Percentiles rank a stretch among this genome's conserved stretches.
Conservation (phyloP, 768 basidiomycete species). For the Leccinum pellstonianum region DNA sequence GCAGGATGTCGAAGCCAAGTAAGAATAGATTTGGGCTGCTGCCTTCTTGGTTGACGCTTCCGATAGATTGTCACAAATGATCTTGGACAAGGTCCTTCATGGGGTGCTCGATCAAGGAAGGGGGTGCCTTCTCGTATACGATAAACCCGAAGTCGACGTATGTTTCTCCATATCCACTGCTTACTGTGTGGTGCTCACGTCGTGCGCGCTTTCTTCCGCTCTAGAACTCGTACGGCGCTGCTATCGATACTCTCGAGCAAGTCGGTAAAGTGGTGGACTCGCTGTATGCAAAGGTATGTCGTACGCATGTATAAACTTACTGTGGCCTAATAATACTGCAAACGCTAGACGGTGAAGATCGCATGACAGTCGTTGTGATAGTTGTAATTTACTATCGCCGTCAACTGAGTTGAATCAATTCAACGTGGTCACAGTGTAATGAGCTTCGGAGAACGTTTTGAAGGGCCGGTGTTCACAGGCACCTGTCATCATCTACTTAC, state of each 20-base stretch:
- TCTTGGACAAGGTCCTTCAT: slow-evolving; percentile 89
- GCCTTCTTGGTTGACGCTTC: slow-evolving; percentile 5
- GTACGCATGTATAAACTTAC: not conserved
- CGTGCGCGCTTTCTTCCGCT: not conserved
- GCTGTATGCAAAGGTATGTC: slow-evolving; percentile 76
- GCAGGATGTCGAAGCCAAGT: slow-evolving; percentile 92
- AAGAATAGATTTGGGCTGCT: slow-evolving; percentile 25
- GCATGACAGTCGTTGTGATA: slow-evolving; percentile 24
- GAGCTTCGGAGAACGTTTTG: not conserved
- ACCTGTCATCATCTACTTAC: too few species aligned
- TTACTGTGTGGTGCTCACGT: slow-evolving; percentile 2
- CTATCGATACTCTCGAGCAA: slow-evolving; percentile 86
- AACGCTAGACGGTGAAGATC: slow-evolving; percentile 43
- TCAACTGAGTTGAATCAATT: not conserved
- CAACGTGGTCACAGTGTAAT: not conserved
- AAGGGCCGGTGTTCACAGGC: not conserved
- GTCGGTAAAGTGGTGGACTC: slow-evolving; percentile 94
- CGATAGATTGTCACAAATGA: slow-evolving; percentile 92
- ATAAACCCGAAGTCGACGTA: slow-evolving; percentile 82
- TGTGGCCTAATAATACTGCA: not conserved
- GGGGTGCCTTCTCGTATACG: slow-evolving; percentile 89
- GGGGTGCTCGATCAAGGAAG: slow-evolving; percentile 97
- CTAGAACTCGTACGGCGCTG: slow-evolving; percentile 84
- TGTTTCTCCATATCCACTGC: slow-evolving; percentile 30
- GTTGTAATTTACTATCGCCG: not conserved